Base-by-base conservation (phyloP, 2,329 filamentous ascomycete species). In the Macrophomina phaseolina region DNA sequence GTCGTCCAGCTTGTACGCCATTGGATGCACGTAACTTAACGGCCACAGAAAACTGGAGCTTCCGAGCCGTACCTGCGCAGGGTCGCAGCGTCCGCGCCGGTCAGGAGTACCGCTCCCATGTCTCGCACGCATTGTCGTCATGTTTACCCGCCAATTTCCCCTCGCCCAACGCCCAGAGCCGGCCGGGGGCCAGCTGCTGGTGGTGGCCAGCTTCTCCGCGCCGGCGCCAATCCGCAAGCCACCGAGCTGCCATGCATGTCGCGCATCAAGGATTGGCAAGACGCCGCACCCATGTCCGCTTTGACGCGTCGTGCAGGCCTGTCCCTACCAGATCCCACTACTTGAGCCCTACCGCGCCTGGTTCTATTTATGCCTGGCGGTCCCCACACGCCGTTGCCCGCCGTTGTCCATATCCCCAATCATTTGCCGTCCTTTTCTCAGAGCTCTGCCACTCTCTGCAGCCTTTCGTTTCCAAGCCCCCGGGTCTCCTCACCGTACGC, bases 371-470 rank as follows among this genome's bases (percentile, higher is more conserved):
- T 66, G 38, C 48, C 49, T n/a, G 36, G 36, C 40, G 5, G 30
- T 66, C 65, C 65, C 65, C 56, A 66, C 53, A 51, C 53, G 63
- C 56, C 56, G 56, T 61, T 61, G 56, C 56, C 56, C 42, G 48
- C 62, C 51, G 36, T 55, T 53, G 62, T 30, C 62, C 51, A 40
- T 40, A 40, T 30, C 48, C 61, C 48, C 49, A 32, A 34, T 64
- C 48, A 53, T 42, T 52, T 34, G 61, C 42, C 34, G 61, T 42
- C 48, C 8, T 45, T 53, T 36, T 61, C 46, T 61, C 53, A 28
- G 12, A 30, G 23, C 18, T 42, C 46, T 63, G 45, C 60, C 60
- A 45, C 51, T 49, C 38, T 45, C 63, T 56, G 64, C 53, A 53
- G 64, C 52, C 45, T 23, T 46, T 42, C 34, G 53, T 38, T 49